Percentiles rank a stretch among this genome's conserved stretches.
phyloP scores from a whole-genome alignment of 345 rosid genomes.

The Boechera divaricarpa region DNA sequence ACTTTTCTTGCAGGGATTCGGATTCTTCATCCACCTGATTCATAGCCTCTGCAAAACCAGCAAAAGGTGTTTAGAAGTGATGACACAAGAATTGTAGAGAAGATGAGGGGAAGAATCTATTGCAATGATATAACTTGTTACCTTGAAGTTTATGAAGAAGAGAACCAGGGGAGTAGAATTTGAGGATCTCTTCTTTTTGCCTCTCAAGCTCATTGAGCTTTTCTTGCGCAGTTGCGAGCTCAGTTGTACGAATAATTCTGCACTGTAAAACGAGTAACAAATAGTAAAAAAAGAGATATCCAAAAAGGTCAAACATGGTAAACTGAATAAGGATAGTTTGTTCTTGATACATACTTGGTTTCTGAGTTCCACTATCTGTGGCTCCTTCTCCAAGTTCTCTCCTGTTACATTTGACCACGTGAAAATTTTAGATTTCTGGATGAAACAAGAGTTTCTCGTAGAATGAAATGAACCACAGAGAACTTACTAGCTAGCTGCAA shows the following conservation, averaged over 20 bases:
- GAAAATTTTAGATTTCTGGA: neutral
- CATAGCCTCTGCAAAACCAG: constrained; percentile 64
- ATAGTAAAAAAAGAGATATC: constrained; percentile 10
- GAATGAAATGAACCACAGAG: neutral
- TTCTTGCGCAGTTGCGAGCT: constrained; percentile 88
- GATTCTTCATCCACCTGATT: constrained; percentile 76
- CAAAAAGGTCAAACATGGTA: constrained; percentile 13
- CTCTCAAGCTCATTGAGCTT: constrained; percentile 77
- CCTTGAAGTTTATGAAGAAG: constrained; percentile 82
- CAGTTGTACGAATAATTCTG: constrained; percentile 87
- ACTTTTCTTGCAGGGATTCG: constrained; percentile 64
- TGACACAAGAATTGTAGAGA: constrained; percentile 15
- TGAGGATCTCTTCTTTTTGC: constrained; percentile 73
- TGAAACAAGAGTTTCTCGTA: neutral
- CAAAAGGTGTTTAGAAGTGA: constrained; percentile 8
- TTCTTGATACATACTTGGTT: constrained; percentile 60
- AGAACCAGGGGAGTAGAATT: constrained; percentile 69
- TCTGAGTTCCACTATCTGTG: constrained; percentile 78
- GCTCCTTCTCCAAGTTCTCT: constrained; percentile 85
- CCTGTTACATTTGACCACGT: constrained; percentile 50
- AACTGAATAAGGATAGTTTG: constrained; percentile 14
- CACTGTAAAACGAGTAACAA: constrained; percentile 55
- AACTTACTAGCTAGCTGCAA: constrained; percentile 89
- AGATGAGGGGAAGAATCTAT: neutral
- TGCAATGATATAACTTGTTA: constrained; percentile 35